Evolutionary conservation across 768 basidiomycete species (phyloP), one percentile per base, ranked within the genome.

Genomic region (Tricholoma bakamatsutake): DNA sequence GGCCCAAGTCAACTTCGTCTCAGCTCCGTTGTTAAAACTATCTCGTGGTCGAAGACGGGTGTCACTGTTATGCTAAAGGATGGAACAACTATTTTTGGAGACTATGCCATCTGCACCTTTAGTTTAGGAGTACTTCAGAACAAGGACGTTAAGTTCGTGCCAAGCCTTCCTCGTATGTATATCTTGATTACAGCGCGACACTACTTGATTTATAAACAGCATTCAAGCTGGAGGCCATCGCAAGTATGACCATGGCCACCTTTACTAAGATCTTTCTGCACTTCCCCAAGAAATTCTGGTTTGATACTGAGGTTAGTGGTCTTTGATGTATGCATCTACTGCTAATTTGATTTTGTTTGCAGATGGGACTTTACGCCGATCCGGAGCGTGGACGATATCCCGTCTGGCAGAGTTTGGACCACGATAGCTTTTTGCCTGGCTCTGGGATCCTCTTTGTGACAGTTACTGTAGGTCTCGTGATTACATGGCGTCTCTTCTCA

Each of bases 191-290:
- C 30, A 0, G 8, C 12, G 17, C 37, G 8, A 45, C 4, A 30
- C 17, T 21, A n/a, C 39, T 9, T 45, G 2, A 5, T 30, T 15
- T 24, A 5, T n/a, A 18, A 37, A 15, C 21, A 63, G 70, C 61
- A 9, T 87, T 77, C 73, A 87, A 87, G 63, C 55, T 71, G n/a
- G 85, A 87, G 55, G 85, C 84, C 4, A 80, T 87, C 35, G 77
- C 80, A 31, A 78, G 77, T 55, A 80, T 85, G 67, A 72, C 73
- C 11, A 86, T 87, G 85, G 83, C 72, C 5, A 83, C 78, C 1
- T 87, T 84, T 58, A 84, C 85, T 2, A 87, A 87, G 66, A 84
- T 87, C 24, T 87, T 85, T 67, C 62, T 87, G 48, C 77, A 83
- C 58, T 87, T 87, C 61, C 72, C 79, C 0, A 62, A 77, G 53